Base-by-base conservation (phyloP, 805 yeast species). In the Kluyveromyces wickerhamii region DNA sequence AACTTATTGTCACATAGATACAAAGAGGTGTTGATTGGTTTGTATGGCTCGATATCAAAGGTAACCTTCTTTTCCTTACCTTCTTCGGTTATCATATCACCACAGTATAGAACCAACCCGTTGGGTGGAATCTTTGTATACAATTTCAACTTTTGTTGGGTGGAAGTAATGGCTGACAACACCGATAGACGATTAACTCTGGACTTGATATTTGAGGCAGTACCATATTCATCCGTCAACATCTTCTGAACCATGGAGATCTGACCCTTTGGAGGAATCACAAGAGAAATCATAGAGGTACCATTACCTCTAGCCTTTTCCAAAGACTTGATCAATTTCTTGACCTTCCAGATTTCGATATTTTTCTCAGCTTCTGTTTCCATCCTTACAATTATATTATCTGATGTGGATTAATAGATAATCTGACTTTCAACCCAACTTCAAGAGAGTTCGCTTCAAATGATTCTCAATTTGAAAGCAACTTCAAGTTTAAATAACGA, bases 261-360 rank as follows among this genome's bases (percentile, higher is more conserved):
- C 65, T 92, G 99, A 40, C 94, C 89, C 60, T 76, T 79, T 51
- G 98, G 98, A 27, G 98, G 96, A 45, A 88, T 85, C 51, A 92
- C 84, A 59, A 92, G 71, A 18, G 96, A 87, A 57, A 92, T 92
- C 97, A 92, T 92, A 16, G 98, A 92, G 30, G 99, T 92, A 63
- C 99, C 99, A 60, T 89, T 92, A 62, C 99, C 99, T 62, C 96
- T 77, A 35, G 97, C 97, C 52, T 66, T 67, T 59, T 92, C 92
- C 49, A 92, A 72, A 41, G 81, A 75, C 64, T 83, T 83, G 72
- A 88, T 75, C 63, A 86, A 72, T 67, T 92, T 92, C 72, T 88
- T 89, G 72, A 92, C 79, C 77, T 92, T 92, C 98, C 98, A 92
- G 70, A 92, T 88, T 69, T 92, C 95, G 59, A 92, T 89, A 68